These are phyloP conservation scores for Erythrobasidium hasegawianum DNA, from an alignment of 1,284 basidiomycete genomes.

Conservation along the genomic window DNA sequence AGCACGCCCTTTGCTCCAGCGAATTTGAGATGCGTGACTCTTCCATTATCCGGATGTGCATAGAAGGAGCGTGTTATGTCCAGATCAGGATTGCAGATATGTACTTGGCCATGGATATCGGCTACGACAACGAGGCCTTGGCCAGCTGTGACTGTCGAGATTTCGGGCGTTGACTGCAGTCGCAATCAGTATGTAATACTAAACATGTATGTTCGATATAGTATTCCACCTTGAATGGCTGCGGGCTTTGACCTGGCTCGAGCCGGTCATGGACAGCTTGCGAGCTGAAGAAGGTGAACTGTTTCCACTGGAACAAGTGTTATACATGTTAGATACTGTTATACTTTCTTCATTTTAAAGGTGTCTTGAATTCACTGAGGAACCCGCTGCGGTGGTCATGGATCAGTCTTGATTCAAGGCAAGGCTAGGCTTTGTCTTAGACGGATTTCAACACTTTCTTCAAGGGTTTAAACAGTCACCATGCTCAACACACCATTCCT, in stretches of 20 bases:
- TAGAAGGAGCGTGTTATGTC: constrained; percentile 54
- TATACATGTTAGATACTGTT: too few relatives aligned
- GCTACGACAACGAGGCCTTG: constrained; percentile 66
- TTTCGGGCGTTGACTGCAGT: constrained; percentile 56
- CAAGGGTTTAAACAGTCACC: too few relatives aligned
- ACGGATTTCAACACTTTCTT: too few relatives aligned
- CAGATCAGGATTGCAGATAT: constrained; percentile 70
- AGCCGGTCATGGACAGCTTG: constrained; percentile 72
- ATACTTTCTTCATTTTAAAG: too few relatives aligned
- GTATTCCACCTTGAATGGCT: constrained; percentile 64
- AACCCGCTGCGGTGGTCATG: constrained; percentile 27
- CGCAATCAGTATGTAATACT: too few relatives aligned
- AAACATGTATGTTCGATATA: background rate
- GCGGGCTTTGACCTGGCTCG: constrained; percentile 67
- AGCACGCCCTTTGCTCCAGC: constrained; percentile 59
- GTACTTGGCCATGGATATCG: constrained; percentile 75
- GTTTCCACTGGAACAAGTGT: too few relatives aligned
- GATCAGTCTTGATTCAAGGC: background rate
- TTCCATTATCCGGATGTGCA: constrained; percentile 38
- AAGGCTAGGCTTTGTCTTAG: background rate
- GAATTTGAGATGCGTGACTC: constrained; percentile 34
- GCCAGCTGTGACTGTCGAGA: constrained; percentile 63
- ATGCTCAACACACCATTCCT: too few relatives aligned
- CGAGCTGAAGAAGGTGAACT: constrained; percentile 64
- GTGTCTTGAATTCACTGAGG: too few relatives aligned